Evolutionary conservation across 1,284 basidiomycete species (phyloP).

Genomic region (Serendipita sp.): DNA sequence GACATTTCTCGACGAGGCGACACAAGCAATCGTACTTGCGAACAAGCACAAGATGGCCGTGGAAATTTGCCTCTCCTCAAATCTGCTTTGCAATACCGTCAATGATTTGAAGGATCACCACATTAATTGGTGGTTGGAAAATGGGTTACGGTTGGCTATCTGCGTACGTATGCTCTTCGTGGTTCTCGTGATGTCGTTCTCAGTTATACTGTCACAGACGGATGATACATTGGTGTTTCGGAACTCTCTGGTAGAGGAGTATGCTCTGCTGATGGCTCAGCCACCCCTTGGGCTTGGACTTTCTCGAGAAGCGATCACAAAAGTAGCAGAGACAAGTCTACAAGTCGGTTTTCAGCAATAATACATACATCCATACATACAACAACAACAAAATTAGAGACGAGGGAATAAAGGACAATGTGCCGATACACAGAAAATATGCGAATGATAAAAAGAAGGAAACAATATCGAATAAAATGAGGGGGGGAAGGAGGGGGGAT

Average conservation of each 20-base stretch:
- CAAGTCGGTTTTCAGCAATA: constrained; percentile 28
- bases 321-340: constrained; percentile 50
- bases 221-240: constrained; percentile 67
- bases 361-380: background rate
- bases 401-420: background rate
- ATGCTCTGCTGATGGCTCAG: constrained; percentile 57
- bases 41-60: constrained; percentile 43
- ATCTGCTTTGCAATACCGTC: constrained; percentile 66
- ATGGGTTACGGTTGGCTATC: constrained; percentile 55
- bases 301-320: constrained; percentile 37
- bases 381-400: background rate
- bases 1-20: constrained; percentile 56
- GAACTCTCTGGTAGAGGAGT: constrained; percentile 57
- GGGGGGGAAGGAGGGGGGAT: too few species aligned
- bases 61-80: constrained; percentile 73
- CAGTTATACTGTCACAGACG: constrained; percentile 33
- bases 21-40: constrained; percentile 39
- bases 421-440: too few species aligned
- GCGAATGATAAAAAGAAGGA: too few species aligned
- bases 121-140: constrained; percentile 47
- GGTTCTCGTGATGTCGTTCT: background rate
- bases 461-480: too few species aligned
- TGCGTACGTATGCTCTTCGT: constrained; percentile 38
- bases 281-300: constrained; percentile 57
- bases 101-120: constrained; percentile 51